These are phyloP conservation scores for Acanthochlamys bracteata DNA, from an alignment of 106 monocot genomes.

Conservation along the genomic window DNA sequence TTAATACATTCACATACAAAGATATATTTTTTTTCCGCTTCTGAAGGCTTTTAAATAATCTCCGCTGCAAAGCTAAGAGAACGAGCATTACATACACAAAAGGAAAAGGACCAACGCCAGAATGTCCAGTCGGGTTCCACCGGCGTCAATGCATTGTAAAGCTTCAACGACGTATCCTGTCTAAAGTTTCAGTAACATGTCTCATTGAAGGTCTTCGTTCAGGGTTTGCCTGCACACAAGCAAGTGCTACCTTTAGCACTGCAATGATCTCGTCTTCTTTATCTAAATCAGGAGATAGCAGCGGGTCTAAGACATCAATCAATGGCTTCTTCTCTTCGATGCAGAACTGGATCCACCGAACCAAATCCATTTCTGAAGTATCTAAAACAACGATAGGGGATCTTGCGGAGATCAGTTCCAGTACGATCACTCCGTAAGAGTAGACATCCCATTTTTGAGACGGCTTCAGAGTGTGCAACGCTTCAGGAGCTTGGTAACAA, in stretches of 20 bases:
- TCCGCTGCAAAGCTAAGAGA: too few species aligned
- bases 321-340: conserved; percentile 53
- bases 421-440: conserved; percentile 65
- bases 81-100: too few species aligned
- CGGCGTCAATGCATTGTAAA: neutral
- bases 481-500: conserved; percentile 86
- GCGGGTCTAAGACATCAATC: conserved; percentile 41
- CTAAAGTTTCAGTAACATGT: conserved; percentile 29
- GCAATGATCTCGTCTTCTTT: conserved; percentile 62
- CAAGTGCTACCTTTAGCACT: conserved; percentile 62
- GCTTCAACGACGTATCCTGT: neutral
- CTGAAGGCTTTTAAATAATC: too few species aligned
- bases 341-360: conserved; percentile 60
- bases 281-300: conserved; percentile 28
- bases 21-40: too few species aligned
- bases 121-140: too few species aligned
- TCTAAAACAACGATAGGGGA: conserved; percentile 52
- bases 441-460: conserved; percentile 97
- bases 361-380: conserved; percentile 45
- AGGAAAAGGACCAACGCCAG: too few species aligned
- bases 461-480: conserved; percentile 52
- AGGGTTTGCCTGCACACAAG: conserved; percentile 55
- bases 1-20: too few species aligned
- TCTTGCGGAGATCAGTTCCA: conserved; percentile 77
- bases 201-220: conserved; percentile 69